Base-by-base conservation (phyloP, 176 grass and related monocot genomes). In the Phyllostachys edulis region DNA sequence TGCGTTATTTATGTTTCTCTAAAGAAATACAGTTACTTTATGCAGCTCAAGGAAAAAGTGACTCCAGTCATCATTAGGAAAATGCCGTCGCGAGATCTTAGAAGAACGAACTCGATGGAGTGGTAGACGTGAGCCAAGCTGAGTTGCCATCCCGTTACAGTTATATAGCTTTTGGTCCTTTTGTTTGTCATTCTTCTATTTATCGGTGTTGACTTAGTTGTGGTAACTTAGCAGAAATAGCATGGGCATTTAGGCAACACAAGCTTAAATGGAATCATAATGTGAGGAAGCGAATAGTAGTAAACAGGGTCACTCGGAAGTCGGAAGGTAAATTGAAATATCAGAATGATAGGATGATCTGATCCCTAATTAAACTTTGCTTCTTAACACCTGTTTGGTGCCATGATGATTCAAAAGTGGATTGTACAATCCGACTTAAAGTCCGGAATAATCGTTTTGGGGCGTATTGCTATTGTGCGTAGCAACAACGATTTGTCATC, bases 1-100 rank as follows among this genome's bases (percentile, higher is more conserved):
- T 79, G 27, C 15, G 0, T 39, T 21, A 5, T 41, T 20, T 72
- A 15, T 42, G 6, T 23, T 51, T 70, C 0, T 86, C 67, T 86
- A 17, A 84, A 81, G 5, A 65, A 82, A 39, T 32, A 5, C 18
- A 32, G 82, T 40, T 78, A 2, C 74, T 69, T 76, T 63, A 20
- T 90, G 92, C 92, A 98, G 92, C 80, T 98, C 32, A 76, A 88
- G 91, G 92, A 98, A 81, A 89, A 81, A 15, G 57, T 83, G 29
- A 84, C 85, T 10, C 95, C 89, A 36, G 67, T 98, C 78, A 91
- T 88, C n/a, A 41, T 76, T 82, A 77, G 13, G 17, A 93, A 98
- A 90, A 91, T 21, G 47, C 60, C 89, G 26, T 26, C 76, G n/a
- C 46, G 7, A 13, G 78, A 71, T 79, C 87, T 93, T 69, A 85